Conservation (phyloP, 768 basidiomycete genomes). For the Boletus reticuloceps region DNA sequence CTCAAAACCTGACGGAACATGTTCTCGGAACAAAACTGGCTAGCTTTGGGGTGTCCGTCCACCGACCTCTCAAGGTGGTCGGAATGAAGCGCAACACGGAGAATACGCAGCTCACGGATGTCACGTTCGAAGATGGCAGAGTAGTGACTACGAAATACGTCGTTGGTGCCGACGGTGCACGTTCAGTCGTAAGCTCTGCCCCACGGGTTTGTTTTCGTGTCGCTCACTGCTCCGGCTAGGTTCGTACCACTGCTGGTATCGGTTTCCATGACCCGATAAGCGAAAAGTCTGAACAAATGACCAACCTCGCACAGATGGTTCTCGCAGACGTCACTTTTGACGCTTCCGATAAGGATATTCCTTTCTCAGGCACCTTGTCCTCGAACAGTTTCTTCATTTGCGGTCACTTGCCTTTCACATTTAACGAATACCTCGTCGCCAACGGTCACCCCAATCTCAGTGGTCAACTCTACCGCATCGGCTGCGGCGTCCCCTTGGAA, state of each 20-base stretch:
- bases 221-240: conserved; percentile 25
- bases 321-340: conserved; percentile 22
- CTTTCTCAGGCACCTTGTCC: neutral
- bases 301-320: conserved; percentile 32
- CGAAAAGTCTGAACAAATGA: conserved; percentile 19
- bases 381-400: conserved; percentile 13
- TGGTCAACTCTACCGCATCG: conserved; percentile 38
- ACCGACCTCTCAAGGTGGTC: conserved; percentile 39
- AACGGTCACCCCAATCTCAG: conserved; percentile 7
- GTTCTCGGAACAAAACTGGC: conserved; percentile 36
- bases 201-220: neutral
- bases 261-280: conserved; percentile 44
- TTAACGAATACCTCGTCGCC: conserved; percentile 16
- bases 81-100: conserved; percentile 33
- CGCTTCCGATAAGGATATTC: neutral
- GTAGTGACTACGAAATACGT: conserved; percentile 45
- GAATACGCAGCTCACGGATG: conserved; percentile 34
- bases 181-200: conserved; percentile 38
- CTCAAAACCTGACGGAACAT: conserved; percentile 47
- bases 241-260: conserved; percentile 43
- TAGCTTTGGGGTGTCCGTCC: conserved; percentile 32
- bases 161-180: conserved; percentile 52
- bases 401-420: conserved; percentile 11
- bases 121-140: conserved; percentile 46
- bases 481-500: conserved; percentile 36